These are phyloP conservation scores for Cadophora gregata DNA, from an alignment of 2,329 filamentous ascomycete species.

Conservation along the genomic window DNA sequence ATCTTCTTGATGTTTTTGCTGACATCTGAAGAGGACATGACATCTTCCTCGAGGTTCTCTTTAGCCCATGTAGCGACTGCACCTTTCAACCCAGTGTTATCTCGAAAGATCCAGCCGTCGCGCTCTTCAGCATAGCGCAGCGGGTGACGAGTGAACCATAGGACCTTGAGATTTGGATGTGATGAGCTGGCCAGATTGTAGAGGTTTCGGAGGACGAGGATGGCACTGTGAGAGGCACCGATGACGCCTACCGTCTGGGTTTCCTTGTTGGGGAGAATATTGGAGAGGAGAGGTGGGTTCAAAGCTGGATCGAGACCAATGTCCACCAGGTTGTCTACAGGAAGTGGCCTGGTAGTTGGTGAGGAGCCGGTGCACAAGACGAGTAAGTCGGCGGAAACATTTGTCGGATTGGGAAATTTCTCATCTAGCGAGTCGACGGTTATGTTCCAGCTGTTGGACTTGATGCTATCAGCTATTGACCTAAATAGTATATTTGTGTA, in stretches of 20 bases:
- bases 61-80: conserved; percentile 64
- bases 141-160: conserved; percentile 67
- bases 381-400: conserved; percentile 44
- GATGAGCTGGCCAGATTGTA: conserved; percentile 56
- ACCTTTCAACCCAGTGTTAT: conserved; percentile 71
- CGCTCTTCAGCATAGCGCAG: conserved; percentile 66
- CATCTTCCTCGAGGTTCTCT: conserved; percentile 60
- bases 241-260: conserved; percentile 59
- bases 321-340: conserved; percentile 47
- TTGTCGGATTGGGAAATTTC: conserved; percentile 20
- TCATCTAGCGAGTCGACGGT: conserved; percentile 37
- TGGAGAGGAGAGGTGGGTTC: conserved; percentile 55
- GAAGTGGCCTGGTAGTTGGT: conserved; percentile 50
- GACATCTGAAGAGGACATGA: conserved; percentile 46
- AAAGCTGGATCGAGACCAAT: conserved; percentile 62
- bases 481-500: conserved; percentile 8
- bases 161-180: conserved; percentile 59
- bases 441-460: conserved; percentile 46
- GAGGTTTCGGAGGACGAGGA: conserved; percentile 67
- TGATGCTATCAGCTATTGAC: conserved; percentile 15
- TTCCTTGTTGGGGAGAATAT: conserved; percentile 47
- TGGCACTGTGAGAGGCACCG: conserved; percentile 67
- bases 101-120: conserved; percentile 67
- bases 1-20: conserved; percentile 41
- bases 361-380: conserved; percentile 65